Conservation (phyloP, 1,284 basidiomycete species). For the Boletus mariae region DNA sequence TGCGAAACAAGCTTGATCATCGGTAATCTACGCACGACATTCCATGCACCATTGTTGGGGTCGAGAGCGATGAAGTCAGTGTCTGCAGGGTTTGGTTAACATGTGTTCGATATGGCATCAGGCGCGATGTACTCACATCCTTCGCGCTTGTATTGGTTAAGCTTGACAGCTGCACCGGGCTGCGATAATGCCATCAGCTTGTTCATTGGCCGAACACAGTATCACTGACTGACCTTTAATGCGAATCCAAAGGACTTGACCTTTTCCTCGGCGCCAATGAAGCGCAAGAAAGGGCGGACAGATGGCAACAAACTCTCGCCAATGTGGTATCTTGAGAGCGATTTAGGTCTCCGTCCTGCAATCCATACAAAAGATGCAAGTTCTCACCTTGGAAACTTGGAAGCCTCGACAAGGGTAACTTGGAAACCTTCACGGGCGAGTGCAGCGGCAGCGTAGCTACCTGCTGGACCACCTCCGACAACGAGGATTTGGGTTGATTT, state of each 20-base stretch:
- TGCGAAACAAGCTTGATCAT: neutral
- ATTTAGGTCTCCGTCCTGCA: neutral
- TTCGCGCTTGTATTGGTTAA: constrained; percentile 35
- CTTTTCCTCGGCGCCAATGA: neutral
- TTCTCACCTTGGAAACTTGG: constrained; percentile 3
- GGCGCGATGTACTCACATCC: constrained; percentile 30
- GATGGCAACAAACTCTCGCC: constrained; percentile 4
- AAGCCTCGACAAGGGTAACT: neutral
- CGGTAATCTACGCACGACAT: neutral
- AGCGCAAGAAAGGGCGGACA: constrained; percentile 1
- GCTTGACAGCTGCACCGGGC: constrained; percentile 37
- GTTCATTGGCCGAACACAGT: neutral
- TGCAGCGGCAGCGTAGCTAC: constrained; percentile 1
- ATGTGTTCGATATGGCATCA: neutral
- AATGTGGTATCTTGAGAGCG: constrained; percentile 1
- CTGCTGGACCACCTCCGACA: constrained; percentile 3
- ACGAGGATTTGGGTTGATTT: constrained; percentile 1
- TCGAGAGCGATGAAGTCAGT: constrained; percentile 1
- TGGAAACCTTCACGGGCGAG: constrained; percentile 3
- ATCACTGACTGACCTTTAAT: neutral
- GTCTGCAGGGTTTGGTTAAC: neutral
- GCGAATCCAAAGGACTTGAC: neutral
- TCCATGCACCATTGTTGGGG: constrained; percentile 1
- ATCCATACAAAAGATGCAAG: neutral
- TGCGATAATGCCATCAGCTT: neutral